Percentiles rank a stretch among this genome's conserved stretches.
Conservation (phyloP, 345 rosid species). For the sweet orange (Citrus sinensis) region DVS_A1.0 CM039164.1:1423001-1423500, state of each 20-base stretch:
- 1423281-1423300: background rate
- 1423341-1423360: too few species aligned
- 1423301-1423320: too few species aligned
- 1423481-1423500: too few species aligned
- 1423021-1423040: constrained; percentile 60
- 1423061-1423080: constrained; percentile 47
- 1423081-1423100: constrained; percentile 58
- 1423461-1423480: too few species aligned
- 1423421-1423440: too few species aligned
- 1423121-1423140: constrained; percentile 41
- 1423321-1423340: too few species aligned
- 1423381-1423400: too few species aligned
- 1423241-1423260: background rate
- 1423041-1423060: constrained; percentile 61
- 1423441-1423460: too few species aligned
- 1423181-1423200: background rate
- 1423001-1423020: constrained; percentile 23
- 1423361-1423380: too few species aligned
- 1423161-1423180: background rate
- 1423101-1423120: constrained; percentile 63
- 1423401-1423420: too few species aligned
- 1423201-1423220: too few species aligned
- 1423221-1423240: background rate
- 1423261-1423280: background rate
- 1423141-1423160: constrained; percentile 31